phyloP scores from a whole-genome alignment of 2,329 filamentous ascomycete genomes.

The Pseudogymnoascus sp. region DNA sequence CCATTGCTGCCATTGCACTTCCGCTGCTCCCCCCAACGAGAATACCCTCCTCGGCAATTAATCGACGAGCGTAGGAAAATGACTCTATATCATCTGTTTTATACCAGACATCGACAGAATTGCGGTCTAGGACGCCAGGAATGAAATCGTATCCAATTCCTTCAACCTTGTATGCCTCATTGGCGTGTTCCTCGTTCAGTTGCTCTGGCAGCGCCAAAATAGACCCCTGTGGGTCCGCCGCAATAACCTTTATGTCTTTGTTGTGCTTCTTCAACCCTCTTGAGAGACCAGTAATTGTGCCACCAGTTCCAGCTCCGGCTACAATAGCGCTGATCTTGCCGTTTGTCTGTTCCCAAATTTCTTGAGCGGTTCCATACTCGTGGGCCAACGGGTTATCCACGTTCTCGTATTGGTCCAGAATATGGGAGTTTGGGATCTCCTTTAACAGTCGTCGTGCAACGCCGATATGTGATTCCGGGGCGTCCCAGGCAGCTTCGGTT shows the following conservation, averaged over 20 bases:
- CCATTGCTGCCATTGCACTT: conserved; percentile 76
- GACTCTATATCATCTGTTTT: conserved; percentile 93
- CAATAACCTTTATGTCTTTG: conserved; percentile 74
- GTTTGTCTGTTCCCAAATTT: conserved; percentile 87
- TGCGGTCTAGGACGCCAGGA: conserved; percentile 79
- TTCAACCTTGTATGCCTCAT: conserved; percentile 93
- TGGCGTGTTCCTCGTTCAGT: conserved; percentile 71
- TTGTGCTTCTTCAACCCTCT: conserved; percentile 83
- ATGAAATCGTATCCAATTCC: conserved; percentile 99
- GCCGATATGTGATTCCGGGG: conserved; percentile 92
- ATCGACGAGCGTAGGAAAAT: conserved; percentile 77
- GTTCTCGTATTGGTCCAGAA: conserved; percentile 94
- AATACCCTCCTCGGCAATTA: conserved; percentile 91
- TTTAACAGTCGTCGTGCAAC: conserved; percentile 84
- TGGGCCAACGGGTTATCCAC: conserved; percentile 86
- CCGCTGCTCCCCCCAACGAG: conserved; percentile 90
- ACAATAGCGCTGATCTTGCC: conserved; percentile 77
- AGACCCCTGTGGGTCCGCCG: conserved; percentile 86
- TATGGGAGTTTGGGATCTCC: conserved; percentile 94
- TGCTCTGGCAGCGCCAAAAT: conserved; percentile 74
- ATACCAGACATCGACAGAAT: conserved; percentile 86
- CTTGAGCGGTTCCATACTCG: conserved; percentile 88
- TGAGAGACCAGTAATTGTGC: conserved; percentile 86
- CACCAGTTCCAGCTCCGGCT: conserved; percentile 89
- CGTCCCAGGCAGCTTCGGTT: conserved; percentile 89